Evolutionary conservation across 805 yeast species (phyloP).

Genomic region (Candida maris): DNA sequence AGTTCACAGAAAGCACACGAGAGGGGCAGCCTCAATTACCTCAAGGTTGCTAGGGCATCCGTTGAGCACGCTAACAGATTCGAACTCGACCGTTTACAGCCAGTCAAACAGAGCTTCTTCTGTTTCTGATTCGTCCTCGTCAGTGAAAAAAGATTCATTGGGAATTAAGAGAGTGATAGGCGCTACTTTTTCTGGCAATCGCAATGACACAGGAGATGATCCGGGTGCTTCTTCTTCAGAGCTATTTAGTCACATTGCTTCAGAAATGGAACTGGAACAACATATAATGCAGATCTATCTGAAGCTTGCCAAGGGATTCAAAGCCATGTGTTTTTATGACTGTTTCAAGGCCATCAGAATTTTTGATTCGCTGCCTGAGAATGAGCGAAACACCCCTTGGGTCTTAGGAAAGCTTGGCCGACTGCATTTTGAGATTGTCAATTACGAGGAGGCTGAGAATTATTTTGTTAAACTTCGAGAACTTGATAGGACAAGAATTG

Average conservation of each 20-base stretch:
- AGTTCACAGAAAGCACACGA: slow-evolving; percentile 23
- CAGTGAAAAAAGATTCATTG: slow-evolving; percentile 12
- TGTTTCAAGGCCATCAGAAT: slow-evolving; percentile 75
- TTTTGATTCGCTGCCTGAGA: slow-evolving; percentile 59
- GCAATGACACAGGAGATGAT: not conserved
- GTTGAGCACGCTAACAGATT: slow-evolving; percentile 20
- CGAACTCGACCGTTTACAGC: slow-evolving; percentile 19
- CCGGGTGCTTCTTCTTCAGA: slow-evolving; percentile 14
- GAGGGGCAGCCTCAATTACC: slow-evolving; percentile 27
- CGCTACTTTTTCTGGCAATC: slow-evolving; percentile 16
- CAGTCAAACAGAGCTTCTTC: slow-evolving; percentile 7
- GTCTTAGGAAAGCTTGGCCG: slow-evolving; percentile 77
- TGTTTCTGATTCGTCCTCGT: slow-evolving; percentile 3
- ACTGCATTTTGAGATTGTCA: slow-evolving; percentile 80
- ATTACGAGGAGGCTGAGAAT: slow-evolving; percentile 70
- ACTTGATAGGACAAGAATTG: slow-evolving; percentile 71
- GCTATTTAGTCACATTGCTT: slow-evolving; percentile 5
- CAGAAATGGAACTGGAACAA: slow-evolving; percentile 28
- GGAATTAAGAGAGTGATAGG: slow-evolving; percentile 25
- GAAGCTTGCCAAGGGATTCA: slow-evolving; percentile 56
- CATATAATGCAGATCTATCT: slow-evolving; percentile 47
- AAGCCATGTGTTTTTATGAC: slow-evolving; percentile 62
- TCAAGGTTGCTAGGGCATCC: slow-evolving; percentile 28
- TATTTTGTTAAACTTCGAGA: slow-evolving; percentile 60
- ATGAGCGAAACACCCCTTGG: slow-evolving; percentile 74